Conservation (phyloP, 495 filamentous ascomycete genomes). For the Zalerion maritima region DNA sequence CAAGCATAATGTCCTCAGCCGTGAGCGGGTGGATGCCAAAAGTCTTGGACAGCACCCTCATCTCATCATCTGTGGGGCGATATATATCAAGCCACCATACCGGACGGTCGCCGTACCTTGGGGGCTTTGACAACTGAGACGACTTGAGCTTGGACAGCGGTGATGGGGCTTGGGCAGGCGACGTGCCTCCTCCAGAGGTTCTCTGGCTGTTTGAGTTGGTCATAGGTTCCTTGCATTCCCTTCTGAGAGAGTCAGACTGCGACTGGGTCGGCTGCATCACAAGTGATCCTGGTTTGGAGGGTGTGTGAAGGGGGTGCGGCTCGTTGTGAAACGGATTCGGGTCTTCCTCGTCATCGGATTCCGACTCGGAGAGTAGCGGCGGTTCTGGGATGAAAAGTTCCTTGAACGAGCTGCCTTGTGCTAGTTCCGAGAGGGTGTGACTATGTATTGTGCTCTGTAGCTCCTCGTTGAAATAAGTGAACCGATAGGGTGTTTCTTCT, state of each 20-base stretch:
- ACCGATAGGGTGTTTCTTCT: constrained; percentile 84
- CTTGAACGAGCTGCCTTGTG: constrained; percentile 67
- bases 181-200: no score
- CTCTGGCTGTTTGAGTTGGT: no score
- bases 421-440: constrained; percentile 81
- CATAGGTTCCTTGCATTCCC: no score
- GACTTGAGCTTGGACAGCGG: no score
- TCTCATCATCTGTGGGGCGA: constrained; percentile 80
- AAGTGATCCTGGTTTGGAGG: constrained; percentile 9
- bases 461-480: constrained; percentile 97
- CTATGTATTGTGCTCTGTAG: constrained; percentile 89
- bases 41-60: constrained; percentile 78
- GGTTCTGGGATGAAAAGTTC: constrained; percentile 62
- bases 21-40: constrained; percentile 94
- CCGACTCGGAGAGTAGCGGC: constrained; percentile 34
- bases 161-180: no score
- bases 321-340: constrained; percentile 14
- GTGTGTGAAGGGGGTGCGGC: constrained; percentile 9
- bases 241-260: constrained; percentile 9
- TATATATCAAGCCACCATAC: constrained; percentile 93
- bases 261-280: constrained; percentile 9
- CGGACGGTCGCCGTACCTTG: constrained; percentile 72
- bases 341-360: constrained; percentile 47
- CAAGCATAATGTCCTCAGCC: constrained; percentile 90
- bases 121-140: no score